Base-by-base conservation (phyloP, 1,284 basidiomycete species). In the Heimioporus retisporus region DNA sequence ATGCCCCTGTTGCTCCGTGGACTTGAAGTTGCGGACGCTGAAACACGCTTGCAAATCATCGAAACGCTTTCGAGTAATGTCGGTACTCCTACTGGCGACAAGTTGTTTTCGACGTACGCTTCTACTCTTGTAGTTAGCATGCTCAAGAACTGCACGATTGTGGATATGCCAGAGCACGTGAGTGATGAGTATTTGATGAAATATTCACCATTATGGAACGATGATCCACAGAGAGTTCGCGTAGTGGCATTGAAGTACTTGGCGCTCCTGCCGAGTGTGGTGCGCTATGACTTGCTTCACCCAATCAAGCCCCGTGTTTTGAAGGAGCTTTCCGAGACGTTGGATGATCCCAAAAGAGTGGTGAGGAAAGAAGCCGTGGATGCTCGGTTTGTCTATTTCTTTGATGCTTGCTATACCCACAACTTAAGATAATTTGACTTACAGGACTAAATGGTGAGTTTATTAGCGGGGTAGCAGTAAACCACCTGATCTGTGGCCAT, bases 281-380 rank as follows among this genome's bases (percentile, higher is more conserved):
- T 97, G 63, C 89, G 92, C 58, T 96, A 93, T 78, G 92, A 94
- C 72, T 82, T 91, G 28, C 82, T 98, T 63, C 93, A 95, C 73
- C 90, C 91, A 10, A 85, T 89, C 73, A 97, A 94, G 79, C 70
- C 85, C 2, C 79, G 77, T 0, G 94, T 98, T 14, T 80, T 98
- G 59, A 88, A 89, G 46, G 90, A 92, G 64, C 84, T 99, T 35
- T 92, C 86, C 1, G 86, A 84, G 65, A 88, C 86, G 14, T 79
- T 98, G 56, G 97, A 98, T 77, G 97, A 98, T 80, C 93, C 93
- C 4, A 93, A 92, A 75, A 84, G 93, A 67, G 81, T 81, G 2
- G 96, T 98, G 13, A 84, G 96, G 55, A 91, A 89, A 72, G 93
- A 94, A 73, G 96, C 96, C 1, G 97, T 98, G 10, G 90, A 95